Evolutionary conservation across 495 filamentous ascomycete genomes (phyloP).

Genomic region (Aspergillus bridgeri): DNA sequence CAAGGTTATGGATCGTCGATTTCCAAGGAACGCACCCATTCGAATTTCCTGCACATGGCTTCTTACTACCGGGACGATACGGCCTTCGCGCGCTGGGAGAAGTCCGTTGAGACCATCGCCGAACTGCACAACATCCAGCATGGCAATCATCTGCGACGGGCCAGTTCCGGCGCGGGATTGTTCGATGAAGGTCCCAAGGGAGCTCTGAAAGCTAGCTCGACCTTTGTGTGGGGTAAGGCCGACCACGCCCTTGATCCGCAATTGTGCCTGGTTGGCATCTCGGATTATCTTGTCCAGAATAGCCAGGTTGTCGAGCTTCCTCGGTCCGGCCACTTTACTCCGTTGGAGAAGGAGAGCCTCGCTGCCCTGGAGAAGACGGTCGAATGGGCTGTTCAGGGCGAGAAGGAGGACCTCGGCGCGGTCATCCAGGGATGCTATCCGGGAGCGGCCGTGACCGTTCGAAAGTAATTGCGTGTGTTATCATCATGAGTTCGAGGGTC

Average conservation of each 20-base stretch:
- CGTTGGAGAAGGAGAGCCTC: constrained; percentile 38
- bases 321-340: constrained; percentile 40
- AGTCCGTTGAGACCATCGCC: constrained; percentile 46
- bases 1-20: constrained; percentile 33
- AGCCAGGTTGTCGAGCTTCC: constrained; percentile 44
- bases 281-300: constrained; percentile 35
- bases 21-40: constrained; percentile 21
- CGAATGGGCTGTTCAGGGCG: constrained; percentile 38
- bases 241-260: constrained; percentile 39
- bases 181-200: constrained; percentile 46
- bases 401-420: constrained; percentile 32
- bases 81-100: constrained; percentile 36
- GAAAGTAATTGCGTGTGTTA: constrained; percentile 21
- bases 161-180: constrained; percentile 38
- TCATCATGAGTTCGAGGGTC: neutral
- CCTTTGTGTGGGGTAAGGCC: constrained; percentile 50
- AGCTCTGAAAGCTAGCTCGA: constrained; percentile 43
- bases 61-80: constrained; percentile 49
- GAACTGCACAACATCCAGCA: constrained; percentile 38
- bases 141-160: constrained; percentile 21
- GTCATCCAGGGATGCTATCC: constrained; percentile 30
- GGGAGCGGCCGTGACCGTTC: constrained; percentile 29
- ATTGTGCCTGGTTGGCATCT: constrained; percentile 43
- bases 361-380: constrained; percentile 30
- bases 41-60: constrained; percentile 42